A percentile compares a stretch with the other conserved stretches of the same genome.
phyloP scores from a whole-genome alignment of 768 basidiomycete species.

The Austroboletus eburneus region DNA sequence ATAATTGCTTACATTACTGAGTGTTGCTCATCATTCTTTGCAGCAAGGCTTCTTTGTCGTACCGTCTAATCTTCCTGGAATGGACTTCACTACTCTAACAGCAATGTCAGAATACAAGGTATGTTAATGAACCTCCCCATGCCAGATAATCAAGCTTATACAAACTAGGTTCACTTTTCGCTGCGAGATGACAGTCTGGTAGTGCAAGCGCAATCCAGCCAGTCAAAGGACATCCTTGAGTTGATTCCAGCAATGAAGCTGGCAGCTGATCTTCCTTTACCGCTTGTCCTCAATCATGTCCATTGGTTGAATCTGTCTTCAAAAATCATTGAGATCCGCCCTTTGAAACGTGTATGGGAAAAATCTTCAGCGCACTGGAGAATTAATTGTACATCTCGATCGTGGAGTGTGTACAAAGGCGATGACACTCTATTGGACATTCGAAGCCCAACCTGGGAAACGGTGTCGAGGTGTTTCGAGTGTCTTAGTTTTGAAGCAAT shows the following conservation, averaged over 20 bases:
- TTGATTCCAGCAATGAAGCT: slow-evolving; percentile 16
- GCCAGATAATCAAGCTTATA: neutral
- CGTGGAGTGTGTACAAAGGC: neutral
- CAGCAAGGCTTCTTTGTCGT: neutral
- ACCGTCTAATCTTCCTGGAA: neutral
- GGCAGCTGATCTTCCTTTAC: slow-evolving; percentile 15
- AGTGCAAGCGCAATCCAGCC: slow-evolving; percentile 2
- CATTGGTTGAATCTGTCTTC: slow-evolving; percentile 25
- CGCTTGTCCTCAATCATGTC: slow-evolving; percentile 10
- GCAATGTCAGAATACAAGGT: slow-evolving; percentile 10
- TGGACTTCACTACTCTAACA: slow-evolving; percentile 12
- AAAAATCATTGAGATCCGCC: slow-evolving; percentile 21
- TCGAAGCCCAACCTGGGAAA: too few relatives aligned
- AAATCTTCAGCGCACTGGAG: slow-evolving; percentile 19
- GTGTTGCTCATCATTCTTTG: neutral
- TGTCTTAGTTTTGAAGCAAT: neutral
- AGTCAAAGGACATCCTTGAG: slow-evolving; percentile 5
- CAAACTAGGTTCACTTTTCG: slow-evolving; percentile 15
- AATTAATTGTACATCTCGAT: slow-evolving; percentile 1
- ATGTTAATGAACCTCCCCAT: neutral
- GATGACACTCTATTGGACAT: slow-evolving; percentile 13
- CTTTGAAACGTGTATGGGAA: slow-evolving; percentile 15
- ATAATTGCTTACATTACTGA: neutral
- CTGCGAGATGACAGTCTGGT: slow-evolving; percentile 1
- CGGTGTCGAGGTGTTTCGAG: slow-evolving; percentile 10